Conservation (phyloP, 192 early-diverging fungal species). For the Thamnidium elegans region DNA sequence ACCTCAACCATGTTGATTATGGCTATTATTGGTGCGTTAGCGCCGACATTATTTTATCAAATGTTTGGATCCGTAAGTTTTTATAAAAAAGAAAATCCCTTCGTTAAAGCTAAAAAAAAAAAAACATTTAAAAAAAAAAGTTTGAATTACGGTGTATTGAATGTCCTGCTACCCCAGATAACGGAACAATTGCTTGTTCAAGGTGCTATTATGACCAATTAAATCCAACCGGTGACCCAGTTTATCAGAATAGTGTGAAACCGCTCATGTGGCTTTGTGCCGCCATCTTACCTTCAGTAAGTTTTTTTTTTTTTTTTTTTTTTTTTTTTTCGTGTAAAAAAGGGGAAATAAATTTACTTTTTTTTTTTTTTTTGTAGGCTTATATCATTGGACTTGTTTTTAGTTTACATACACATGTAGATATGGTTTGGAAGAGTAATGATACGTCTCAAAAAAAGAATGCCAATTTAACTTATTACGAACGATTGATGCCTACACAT, state of each 20-base stretch:
- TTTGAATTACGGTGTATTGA: slow-evolving; percentile 55
- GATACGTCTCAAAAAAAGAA: slow-evolving; percentile 18
- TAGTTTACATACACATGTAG: slow-evolving; percentile 88
- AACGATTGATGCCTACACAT: slow-evolving; percentile 43
- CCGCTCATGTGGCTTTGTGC: slow-evolving; percentile 89
- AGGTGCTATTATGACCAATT: slow-evolving; percentile 61
- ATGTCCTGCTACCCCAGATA: slow-evolving; percentile 38
- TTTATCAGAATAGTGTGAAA: slow-evolving; percentile 75
- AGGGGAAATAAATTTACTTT: not conserved
- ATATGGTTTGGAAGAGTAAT: slow-evolving; percentile 63
- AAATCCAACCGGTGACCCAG: slow-evolving; percentile 71
- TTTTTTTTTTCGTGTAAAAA: not conserved
- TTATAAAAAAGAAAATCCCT: not conserved
- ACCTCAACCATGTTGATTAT: slow-evolving; percentile 94
- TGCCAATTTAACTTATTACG: slow-evolving; percentile 39
- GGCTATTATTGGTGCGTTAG: slow-evolving; percentile 88
- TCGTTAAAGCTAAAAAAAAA: too few relatives aligned
- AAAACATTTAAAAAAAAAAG: slow-evolving; percentile 17
- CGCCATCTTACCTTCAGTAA: slow-evolving; percentile 62
- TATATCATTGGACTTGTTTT: slow-evolving; percentile 93
- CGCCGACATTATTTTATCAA: slow-evolving; percentile 93
- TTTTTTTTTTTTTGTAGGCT: slow-evolving; percentile 41
- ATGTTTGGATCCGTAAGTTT: slow-evolving; percentile 71
- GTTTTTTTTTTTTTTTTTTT: not conserved
- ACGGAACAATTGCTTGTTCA: slow-evolving; percentile 44